phyloP scores from a whole-genome alignment of 2,329 filamentous ascomycete species.

The Shiraia sp. region DNA sequence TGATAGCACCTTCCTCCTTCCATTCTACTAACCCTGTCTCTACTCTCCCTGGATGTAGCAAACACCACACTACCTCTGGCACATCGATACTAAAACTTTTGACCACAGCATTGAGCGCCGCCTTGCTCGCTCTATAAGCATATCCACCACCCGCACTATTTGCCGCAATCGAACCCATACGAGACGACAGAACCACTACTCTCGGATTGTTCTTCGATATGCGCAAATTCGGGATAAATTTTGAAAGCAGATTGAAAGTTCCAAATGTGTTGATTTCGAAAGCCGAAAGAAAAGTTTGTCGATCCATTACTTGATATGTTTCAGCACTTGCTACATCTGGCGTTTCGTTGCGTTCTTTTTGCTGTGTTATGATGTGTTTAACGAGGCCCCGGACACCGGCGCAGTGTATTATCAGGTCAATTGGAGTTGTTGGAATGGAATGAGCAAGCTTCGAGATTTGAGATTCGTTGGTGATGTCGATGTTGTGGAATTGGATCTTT shows the following conservation, averaged over 20 bases:
- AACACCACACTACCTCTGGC: constrained; percentile 46
- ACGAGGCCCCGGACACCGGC: constrained; percentile 53
- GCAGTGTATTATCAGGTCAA: constrained; percentile 50
- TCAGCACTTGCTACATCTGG: constrained; percentile 48
- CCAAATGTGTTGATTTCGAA: constrained; percentile 50
- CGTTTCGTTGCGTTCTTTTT: constrained; percentile 3
- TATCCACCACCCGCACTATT: constrained; percentile 50
- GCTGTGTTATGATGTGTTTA: constrained; percentile 15
- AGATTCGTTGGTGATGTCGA: constrained; percentile 11
- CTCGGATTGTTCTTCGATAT: constrained; percentile 19
- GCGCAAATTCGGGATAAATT: constrained; percentile 43
- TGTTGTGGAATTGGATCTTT: constrained; percentile 11
- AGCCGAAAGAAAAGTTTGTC: constrained; percentile 43
- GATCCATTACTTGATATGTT: constrained; percentile 46
- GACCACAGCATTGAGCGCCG: constrained; percentile 52
- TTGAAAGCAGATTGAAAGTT: constrained; percentile 46
- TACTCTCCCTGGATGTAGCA: constrained; percentile 53
- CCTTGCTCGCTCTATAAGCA: constrained; percentile 54
- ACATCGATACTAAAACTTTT: constrained; percentile 51
- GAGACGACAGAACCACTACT: constrained; percentile 49
- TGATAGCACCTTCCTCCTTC: constrained; percentile 52
- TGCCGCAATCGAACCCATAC: constrained; percentile 50
- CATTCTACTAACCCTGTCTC: constrained; percentile 50
- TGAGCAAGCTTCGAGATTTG: constrained; percentile 12
- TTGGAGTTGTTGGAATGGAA: constrained; percentile 19